phyloP scores from a whole-genome alignment of 2,329 filamentous ascomycete genomes.

The Microcyclosporella mali region DNA sequence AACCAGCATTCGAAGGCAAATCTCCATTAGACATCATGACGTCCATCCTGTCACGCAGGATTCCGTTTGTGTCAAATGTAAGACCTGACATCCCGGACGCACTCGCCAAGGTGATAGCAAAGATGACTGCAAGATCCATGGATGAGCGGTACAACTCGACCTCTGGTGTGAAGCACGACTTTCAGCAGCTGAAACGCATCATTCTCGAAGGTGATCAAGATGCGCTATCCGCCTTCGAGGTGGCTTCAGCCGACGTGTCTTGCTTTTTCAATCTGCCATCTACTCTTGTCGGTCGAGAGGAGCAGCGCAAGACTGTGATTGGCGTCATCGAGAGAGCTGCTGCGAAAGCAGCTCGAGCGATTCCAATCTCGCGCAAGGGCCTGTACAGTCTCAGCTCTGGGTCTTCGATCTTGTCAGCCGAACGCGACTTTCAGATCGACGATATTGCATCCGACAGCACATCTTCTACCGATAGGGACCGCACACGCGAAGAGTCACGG shows the following conservation, averaged over 20 bases:
- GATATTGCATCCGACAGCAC: conserved; percentile 46
- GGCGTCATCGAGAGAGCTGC: conserved; percentile 71
- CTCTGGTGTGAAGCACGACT: conserved; percentile 76
- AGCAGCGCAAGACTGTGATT: conserved; percentile 64
- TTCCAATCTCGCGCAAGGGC: conserved; percentile 34
- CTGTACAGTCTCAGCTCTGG: conserved; percentile 47
- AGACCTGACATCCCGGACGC: conserved; percentile 80
- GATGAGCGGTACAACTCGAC: conserved; percentile 84
- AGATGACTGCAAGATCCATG: conserved; percentile 85
- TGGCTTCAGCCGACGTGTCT: conserved; percentile 80
- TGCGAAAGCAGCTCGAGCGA: conserved; percentile 49
- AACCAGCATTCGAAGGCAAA: conserved; percentile 71
- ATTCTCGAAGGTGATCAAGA: conserved; percentile 67
- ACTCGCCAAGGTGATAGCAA: conserved; percentile 75
- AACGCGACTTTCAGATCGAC: conserved; percentile 25
- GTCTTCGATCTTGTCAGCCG: conserved; percentile 29
- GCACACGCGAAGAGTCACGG: conserved; percentile 44
- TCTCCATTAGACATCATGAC: conserved; percentile 87
- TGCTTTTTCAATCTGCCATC: conserved; percentile 85
- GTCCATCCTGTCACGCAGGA: conserved; percentile 71
- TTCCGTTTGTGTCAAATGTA: conserved; percentile 69
- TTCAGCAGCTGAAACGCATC: conserved; percentile 66
- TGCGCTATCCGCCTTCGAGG: conserved; percentile 65
- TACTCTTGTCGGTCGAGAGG: conserved; percentile 70
- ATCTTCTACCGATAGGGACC: conserved; percentile 39